Evolutionary conservation across 192 early-diverging fungal species (phyloP), one percentile per base, ranked within the genome.

Genomic region (Chytriomyces sp.): DNA sequence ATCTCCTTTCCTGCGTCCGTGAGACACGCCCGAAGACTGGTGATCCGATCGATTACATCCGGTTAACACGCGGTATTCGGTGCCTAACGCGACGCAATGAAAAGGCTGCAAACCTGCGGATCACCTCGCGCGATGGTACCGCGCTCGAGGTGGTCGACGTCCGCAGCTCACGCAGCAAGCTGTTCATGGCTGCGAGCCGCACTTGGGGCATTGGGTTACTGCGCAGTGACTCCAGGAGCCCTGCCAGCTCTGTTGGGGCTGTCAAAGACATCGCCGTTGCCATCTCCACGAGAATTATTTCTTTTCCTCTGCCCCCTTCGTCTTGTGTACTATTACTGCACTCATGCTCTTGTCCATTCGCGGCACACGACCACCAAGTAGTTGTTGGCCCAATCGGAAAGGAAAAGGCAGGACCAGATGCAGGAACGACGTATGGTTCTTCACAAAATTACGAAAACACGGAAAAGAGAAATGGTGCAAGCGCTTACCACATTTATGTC

Each of bases 1-100:
- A 91, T 74, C 39, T 92, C 91, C 67, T 85, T 85, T 12, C 78
- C 67, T 2, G 64, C 44, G 64, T 84, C 72, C 7, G 75, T 62
- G 25, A 76, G 62, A 61, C 84, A 85, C 25, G 58, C n/a, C 26
- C 79, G 66, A 44, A 83, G 53, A 53, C 82, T 81, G 39, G 30
- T 28, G 75, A 37, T 39, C 37, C 62, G 75, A 37, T 77, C 12
- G 30, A 30, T 10, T 30, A 17, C 33, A 73, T 31, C 76, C 1
- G 0, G 44, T 49, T 49, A 49, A 49, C 14, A 14, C 17, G n/a
- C 41, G n/a, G 28, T 28, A 32, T 17, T 1, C 31, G 1, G 26
- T 14, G 19, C 14, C 12, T 2, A 58, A 25, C 56, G 28, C 31
- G 28, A 28, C 3, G 30, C 56, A 58, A 31, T 10, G 30, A 58